phyloP scores from a whole-genome alignment of 179 eudicot genomes.

The Camellia oleifera region DNA sequence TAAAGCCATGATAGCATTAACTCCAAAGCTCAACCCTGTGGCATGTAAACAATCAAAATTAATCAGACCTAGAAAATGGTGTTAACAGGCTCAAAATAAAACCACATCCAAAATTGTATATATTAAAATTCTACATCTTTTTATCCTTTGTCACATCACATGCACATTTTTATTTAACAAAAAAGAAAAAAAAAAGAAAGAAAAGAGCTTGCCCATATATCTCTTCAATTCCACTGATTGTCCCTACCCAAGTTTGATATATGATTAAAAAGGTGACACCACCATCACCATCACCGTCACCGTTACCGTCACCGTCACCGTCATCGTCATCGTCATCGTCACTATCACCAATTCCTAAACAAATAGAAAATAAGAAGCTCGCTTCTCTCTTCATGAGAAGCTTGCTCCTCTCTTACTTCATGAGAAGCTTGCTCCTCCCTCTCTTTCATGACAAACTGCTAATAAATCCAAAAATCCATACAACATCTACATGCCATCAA shows the following conservation, averaged over 20 bases:
- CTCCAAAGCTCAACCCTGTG: slow-evolving; percentile 88
- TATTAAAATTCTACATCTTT: not conserved
- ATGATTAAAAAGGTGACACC: not conserved
- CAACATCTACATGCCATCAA: not conserved
- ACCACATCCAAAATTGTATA: not conserved
- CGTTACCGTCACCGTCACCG: too few species aligned
- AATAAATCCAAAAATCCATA: not conserved
- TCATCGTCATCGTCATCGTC: too few species aligned
- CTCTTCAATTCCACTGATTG: not conserved
- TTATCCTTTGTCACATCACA: not conserved
- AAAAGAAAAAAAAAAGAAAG: not conserved
- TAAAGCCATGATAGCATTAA: slow-evolving; percentile 67
- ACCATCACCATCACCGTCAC: not conserved
- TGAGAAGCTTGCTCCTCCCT: not conserved
- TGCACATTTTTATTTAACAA: not conserved
- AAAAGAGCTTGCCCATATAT: not conserved
- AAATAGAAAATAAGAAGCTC: too few species aligned
- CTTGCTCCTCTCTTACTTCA: not conserved
- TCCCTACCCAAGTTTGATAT: not conserved
- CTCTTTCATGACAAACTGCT: not conserved
- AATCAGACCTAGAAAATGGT: slow-evolving; percentile 7
- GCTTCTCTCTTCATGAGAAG: not conserved
- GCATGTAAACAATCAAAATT: slow-evolving; percentile 14
- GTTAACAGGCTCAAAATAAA: not conserved
- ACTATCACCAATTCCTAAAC: not conserved